Conservation (phyloP, 768 basidiomycete species). For the Trichaptum fuscoviolaceum region DNA sequence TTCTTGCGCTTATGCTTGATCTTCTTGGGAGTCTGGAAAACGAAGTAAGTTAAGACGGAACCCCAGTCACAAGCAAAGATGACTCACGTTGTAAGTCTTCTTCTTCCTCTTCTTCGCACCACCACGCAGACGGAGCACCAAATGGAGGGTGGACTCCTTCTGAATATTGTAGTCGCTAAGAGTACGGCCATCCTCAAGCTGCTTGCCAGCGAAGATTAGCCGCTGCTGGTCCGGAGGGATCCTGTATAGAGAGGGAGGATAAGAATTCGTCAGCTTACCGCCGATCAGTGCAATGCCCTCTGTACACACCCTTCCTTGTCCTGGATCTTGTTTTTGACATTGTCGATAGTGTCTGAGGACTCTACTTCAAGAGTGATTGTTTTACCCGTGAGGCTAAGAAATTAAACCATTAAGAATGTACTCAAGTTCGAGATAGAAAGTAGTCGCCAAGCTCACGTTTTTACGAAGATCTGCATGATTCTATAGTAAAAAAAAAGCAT, state of each 20-base stretch:
- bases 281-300: background rate
- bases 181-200: slow-evolving; percentile 98
- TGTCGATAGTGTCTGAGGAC: slow-evolving; percentile 95
- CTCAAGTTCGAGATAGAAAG: slow-evolving; percentile 10
- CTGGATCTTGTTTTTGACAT: slow-evolving; percentile 97
- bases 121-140: slow-evolving; percentile 96
- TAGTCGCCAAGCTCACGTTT: slow-evolving; percentile 57
- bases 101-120: slow-evolving; percentile 99
- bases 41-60: slow-evolving; percentile 7
- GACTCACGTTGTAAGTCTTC: slow-evolving; percentile 93
- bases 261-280: slow-evolving; percentile 1
- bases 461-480: slow-evolving; percentile 97
- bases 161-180: slow-evolving; percentile 96
- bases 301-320: slow-evolving; percentile 86
- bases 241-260: slow-evolving; percentile 29
- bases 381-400: slow-evolving; percentile 89
- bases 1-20: slow-evolving; percentile 99
- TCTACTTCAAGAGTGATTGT: slow-evolving; percentile 98
- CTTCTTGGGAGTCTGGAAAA: slow-evolving; percentile 89
- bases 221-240: slow-evolving; percentile 96
- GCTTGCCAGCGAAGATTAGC: slow-evolving; percentile 98
- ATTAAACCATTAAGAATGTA: slow-evolving; percentile 13
- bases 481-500: background rate
- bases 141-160: slow-evolving; percentile 98
- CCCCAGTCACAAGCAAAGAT: background rate